phyloP scores from a whole-genome alignment of 2,329 filamentous ascomycete species.

The Exophiala spinifera region DNA sequence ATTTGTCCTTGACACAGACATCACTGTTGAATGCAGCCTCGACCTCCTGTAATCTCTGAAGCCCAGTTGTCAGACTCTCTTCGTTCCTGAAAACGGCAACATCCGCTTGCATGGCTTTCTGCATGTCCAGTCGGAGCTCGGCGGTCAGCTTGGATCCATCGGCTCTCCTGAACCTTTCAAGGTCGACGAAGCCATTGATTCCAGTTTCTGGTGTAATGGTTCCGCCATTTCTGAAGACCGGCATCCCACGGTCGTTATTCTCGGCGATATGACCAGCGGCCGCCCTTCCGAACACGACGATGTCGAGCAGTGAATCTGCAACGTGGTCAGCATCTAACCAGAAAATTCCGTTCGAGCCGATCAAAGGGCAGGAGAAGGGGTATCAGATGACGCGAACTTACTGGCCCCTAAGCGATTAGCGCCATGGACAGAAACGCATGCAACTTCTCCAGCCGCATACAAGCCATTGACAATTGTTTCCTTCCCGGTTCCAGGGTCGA shows the following conservation, averaged over 20 bases:
- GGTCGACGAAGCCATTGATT: slow-evolving; percentile 61
- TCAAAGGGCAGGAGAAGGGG: neutral
- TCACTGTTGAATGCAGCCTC: slow-evolving; percentile 65
- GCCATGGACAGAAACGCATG: slow-evolving; percentile 96
- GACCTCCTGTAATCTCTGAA: slow-evolving; percentile 74
- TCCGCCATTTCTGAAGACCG: slow-evolving; percentile 69
- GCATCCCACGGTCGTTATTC: slow-evolving; percentile 47
- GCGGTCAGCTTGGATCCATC: slow-evolving; percentile 75
- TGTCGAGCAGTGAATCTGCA: slow-evolving; percentile 73
- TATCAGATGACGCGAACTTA: neutral
- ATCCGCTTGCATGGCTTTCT: slow-evolving; percentile 92
- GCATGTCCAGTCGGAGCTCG: slow-evolving; percentile 80
- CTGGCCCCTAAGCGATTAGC: slow-evolving; percentile 94
- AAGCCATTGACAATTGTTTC: slow-evolving; percentile 93
- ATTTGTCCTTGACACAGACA: slow-evolving; percentile 86
- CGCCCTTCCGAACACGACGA: slow-evolving; percentile 95
- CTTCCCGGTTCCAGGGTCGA: slow-evolving; percentile 72
- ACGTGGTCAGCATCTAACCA: neutral
- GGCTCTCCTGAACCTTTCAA: slow-evolving; percentile 76
- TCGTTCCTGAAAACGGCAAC: slow-evolving; percentile 86
- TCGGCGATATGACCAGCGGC: slow-evolving; percentile 96
- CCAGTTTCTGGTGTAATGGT: slow-evolving; percentile 80
- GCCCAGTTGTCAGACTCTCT: slow-evolving; percentile 79
- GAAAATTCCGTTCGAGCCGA: neutral
- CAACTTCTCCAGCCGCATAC: slow-evolving; percentile 94